Evolutionary conservation across 805 yeast species (phyloP).

Genomic region (Myxozyma vanderwaltii): DNA sequence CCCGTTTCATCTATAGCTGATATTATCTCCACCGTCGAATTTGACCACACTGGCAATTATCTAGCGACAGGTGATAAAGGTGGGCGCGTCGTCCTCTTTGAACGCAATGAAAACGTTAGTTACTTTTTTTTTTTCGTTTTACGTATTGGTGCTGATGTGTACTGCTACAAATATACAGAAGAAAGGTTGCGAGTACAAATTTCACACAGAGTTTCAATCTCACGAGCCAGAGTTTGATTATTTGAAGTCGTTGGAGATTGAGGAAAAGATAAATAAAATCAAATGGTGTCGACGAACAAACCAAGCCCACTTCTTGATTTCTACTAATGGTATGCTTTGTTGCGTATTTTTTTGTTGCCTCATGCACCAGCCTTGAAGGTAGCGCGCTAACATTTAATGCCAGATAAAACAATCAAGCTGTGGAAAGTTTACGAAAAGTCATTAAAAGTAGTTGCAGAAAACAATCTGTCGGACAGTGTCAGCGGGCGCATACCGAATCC

Average conservation of each 20-base stretch:
- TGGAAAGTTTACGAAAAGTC: slow-evolving; percentile 96
- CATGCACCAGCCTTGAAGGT: too few relatives aligned
- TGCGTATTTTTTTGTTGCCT: too few relatives aligned
- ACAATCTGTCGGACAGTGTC: slow-evolving; percentile 63
- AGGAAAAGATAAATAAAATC: slow-evolving; percentile 96
- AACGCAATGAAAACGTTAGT: slow-evolving; percentile 63
- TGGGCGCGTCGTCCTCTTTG: slow-evolving; percentile 94
- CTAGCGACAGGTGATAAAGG: slow-evolving; percentile 99
- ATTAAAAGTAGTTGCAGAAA: slow-evolving; percentile 88
- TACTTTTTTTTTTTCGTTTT: background rate
- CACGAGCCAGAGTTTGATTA: slow-evolving; percentile 99
- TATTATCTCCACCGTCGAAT: slow-evolving; percentile 94
- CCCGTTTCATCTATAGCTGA: slow-evolving; percentile 56
- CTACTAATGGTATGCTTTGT: slow-evolving; percentile 67
- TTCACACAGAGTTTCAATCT: slow-evolving; percentile 94
- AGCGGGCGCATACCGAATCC: slow-evolving; percentile 33
- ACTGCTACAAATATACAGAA: slow-evolving; percentile 40
- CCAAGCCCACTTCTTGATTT: slow-evolving; percentile 83
- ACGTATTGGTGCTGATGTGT: background rate
- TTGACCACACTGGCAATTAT: slow-evolving; percentile 91
- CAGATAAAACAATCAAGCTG: slow-evolving; percentile 93
- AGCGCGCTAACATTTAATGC: background rate
- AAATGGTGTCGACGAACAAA: slow-evolving; percentile 91
- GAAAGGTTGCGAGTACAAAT: slow-evolving; percentile 86
- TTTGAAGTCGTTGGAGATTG: slow-evolving; percentile 91